Percentiles rank a stretch among this genome's conserved stretches.
Evolutionary conservation across 495 filamentous ascomycete species (phyloP).

Genomic region (Hyaloscypha bicolor): DNA sequence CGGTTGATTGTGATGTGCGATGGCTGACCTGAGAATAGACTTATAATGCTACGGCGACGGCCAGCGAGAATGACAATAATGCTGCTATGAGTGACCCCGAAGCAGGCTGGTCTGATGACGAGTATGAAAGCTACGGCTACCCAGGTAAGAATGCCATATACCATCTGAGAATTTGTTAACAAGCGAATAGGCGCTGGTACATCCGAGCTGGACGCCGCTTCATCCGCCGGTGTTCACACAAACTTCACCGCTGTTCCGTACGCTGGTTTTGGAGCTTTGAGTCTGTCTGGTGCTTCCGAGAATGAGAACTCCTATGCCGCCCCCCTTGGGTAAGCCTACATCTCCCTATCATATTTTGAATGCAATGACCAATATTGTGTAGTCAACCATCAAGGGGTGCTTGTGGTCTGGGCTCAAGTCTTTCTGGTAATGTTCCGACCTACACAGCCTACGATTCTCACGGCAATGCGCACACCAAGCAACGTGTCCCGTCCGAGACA

Average conservation of each 20-base stretch:
- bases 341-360: neutral
- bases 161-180: neutral
- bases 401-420: neutral
- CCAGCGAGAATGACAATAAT: neutral
- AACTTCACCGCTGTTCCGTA: neutral
- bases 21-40: no score
- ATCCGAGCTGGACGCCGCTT: neutral
- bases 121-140: neutral
- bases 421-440: neutral
- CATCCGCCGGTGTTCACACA: neutral
- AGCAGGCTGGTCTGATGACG: neutral
- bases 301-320: neutral
- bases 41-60: no score
- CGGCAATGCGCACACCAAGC: neutral
- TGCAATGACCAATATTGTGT: neutral
- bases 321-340: neutral
- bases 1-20: no score
- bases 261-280: neutral
- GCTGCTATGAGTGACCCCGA: neutral
- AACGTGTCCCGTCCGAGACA: neutral
- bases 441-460: neutral
- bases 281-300: constrained; percentile 3
- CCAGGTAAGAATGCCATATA: neutral
- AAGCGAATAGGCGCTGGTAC: neutral
- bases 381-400: neutral